A percentile compares a stretch with the other conserved stretches of the same genome.
Conservation (phyloP, 2,329 filamentous ascomycete genomes). For the Fusarium fracticaudum region DNA sequence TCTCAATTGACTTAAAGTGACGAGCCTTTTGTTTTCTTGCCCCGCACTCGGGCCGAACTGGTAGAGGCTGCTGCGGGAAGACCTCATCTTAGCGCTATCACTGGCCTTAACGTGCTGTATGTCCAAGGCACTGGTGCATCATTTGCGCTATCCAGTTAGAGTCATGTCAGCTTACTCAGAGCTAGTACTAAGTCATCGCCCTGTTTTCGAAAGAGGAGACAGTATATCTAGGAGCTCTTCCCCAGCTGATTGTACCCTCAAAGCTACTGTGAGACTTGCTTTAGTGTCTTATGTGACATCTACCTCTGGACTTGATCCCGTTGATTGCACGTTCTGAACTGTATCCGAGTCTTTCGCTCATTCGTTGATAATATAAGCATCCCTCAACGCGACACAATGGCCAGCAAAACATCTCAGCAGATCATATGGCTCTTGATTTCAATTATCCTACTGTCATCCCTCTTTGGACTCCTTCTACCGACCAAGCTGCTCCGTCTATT, state of each 20-base stretch:
- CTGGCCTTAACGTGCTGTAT: accelerated
- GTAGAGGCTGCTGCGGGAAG: no score
- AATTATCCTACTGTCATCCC: accelerated
- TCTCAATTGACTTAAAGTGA: neutral
- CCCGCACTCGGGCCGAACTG: no score
- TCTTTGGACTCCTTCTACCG: neutral
- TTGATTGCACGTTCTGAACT: accelerated
- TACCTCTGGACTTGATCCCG: accelerated
- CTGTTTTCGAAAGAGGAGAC: accelerated
- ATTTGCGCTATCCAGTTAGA: neutral
- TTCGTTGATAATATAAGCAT: accelerated
- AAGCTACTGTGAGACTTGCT: accelerated
- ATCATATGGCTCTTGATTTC: neutral
- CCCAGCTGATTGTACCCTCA: neutral
- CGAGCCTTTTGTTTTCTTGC: neutral
- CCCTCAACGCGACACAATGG: neutral
- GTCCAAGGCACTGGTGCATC: neutral
- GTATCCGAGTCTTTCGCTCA: accelerated
- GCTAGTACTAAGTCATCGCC: neutral
- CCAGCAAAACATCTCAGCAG: neutral
- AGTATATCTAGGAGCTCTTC: neutral
- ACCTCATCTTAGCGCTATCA: neutral
- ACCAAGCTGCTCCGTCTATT: neutral
- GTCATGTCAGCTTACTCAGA: neutral
- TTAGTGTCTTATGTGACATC: accelerated